Evolutionary conservation across 1,284 basidiomycete genomes (phyloP).

Genomic region (Neolentinus lepideus): DNA sequence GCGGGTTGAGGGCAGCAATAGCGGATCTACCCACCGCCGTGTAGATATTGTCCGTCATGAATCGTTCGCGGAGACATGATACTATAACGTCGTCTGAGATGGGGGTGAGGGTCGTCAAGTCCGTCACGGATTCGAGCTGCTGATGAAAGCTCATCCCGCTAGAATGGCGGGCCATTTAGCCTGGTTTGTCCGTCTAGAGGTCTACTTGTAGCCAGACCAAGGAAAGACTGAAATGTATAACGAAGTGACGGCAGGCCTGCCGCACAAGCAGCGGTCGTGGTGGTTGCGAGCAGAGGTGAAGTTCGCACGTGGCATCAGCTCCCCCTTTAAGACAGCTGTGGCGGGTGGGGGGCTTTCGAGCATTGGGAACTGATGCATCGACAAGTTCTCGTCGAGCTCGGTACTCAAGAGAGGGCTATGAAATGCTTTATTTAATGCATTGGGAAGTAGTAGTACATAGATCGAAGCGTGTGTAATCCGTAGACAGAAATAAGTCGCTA

Average conservation of each 20-base stretch:
- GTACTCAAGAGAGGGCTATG: neutral
- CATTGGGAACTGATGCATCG: neutral
- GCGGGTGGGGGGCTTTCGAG: too few relatives aligned
- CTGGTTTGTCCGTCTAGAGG: neutral
- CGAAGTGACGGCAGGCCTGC: neutral
- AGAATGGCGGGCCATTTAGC: neutral
- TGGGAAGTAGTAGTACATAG: neutral
- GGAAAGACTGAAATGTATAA: neutral
- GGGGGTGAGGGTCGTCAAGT: conserved; percentile 55
- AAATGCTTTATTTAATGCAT: neutral
- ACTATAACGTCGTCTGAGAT: conserved; percentile 75
- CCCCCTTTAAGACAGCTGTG: neutral
- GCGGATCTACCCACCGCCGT: conserved; percentile 65
- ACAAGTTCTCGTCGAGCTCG: neutral
- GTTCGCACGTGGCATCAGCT: neutral
- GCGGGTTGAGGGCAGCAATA: conserved; percentile 82
- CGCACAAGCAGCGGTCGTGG: neutral
- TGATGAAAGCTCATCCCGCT: conserved; percentile 29
- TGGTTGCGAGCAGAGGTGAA: neutral
- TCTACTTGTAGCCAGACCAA: neutral
- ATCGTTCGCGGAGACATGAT: conserved; percentile 79
- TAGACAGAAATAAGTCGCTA: neutral
- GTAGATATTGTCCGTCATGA: conserved; percentile 80
- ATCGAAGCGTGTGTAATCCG: neutral
- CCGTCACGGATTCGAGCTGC: conserved; percentile 58